These are phyloP conservation scores for Euryodendron excelsum DNA, from an alignment of 148 eudicot genomes.

Conservation along the genomic window DNA sequence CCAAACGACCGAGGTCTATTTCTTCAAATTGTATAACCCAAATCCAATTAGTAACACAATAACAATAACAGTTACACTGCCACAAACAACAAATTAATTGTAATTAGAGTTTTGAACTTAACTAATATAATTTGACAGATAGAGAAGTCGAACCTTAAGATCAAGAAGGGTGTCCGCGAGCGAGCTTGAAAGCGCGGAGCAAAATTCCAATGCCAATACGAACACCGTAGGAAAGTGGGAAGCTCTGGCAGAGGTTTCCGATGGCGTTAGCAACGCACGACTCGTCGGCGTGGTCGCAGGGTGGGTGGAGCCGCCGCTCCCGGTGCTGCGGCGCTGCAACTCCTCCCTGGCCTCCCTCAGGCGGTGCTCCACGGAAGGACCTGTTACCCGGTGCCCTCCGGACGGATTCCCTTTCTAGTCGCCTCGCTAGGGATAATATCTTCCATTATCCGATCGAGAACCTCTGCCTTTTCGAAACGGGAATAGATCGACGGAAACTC, in stretches of 20 bases:
- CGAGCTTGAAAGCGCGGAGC: conserved; percentile 90
- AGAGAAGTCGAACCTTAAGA: too few relatives aligned
- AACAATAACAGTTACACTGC: too few relatives aligned
- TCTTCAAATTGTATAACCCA: not conserved
- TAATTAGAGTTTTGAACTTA: too few relatives aligned
- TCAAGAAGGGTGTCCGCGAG: conserved; percentile 76
- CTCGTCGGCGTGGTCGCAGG: too few relatives aligned
- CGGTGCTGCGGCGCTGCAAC: conserved; percentile 61
- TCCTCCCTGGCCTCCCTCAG: conserved; percentile 77
- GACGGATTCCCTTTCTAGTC: too few relatives aligned
- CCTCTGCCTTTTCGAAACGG: too few relatives aligned
- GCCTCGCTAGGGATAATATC: too few relatives aligned
- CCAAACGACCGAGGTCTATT: not conserved
- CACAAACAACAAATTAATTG: not conserved
- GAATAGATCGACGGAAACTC: too few relatives aligned
- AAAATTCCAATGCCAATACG: conserved; percentile 90
- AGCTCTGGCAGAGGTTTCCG: conserved; percentile 90
- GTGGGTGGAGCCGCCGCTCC: conserved; percentile 36
- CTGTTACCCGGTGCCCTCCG: too few relatives aligned
- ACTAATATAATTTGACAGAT: too few relatives aligned
- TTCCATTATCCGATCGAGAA: too few relatives aligned
- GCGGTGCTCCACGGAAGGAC: conserved; percentile 57
- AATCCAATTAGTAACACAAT: too few relatives aligned
- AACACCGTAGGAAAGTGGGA: conserved; percentile 80
- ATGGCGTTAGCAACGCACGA: conserved; percentile 87